Percentiles rank a stretch among this genome's conserved stretches.
Evolutionary conservation across 306 rosid genomes (phyloP).

Genomic region (Cicer bijugum): DNA sequence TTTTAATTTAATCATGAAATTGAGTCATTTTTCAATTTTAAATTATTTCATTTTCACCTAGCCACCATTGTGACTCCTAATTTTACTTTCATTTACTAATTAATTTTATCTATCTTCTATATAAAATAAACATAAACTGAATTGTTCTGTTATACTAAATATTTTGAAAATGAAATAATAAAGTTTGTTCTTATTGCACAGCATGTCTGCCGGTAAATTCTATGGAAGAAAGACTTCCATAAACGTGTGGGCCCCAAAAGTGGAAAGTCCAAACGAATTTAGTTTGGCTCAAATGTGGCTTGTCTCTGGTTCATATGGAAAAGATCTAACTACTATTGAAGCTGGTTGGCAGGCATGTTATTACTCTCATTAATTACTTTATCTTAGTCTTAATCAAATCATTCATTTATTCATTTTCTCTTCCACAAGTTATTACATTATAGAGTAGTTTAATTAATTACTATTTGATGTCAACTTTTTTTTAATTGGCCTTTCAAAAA

Average conservation of each 20-base stretch:
- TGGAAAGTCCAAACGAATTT: slow-evolving; percentile 71
- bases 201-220: slow-evolving; percentile 76
- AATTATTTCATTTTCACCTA: too few species aligned
- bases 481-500: neutral
- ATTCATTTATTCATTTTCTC: neutral
- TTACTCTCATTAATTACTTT: slow-evolving; percentile 33
- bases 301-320: slow-evolving; percentile 84
- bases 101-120: too few species aligned
- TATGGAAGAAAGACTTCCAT: slow-evolving; percentile 87
- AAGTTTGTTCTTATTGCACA: slow-evolving; percentile 34
- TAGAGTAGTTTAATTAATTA: too few species aligned
- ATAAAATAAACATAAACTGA: too few species aligned
- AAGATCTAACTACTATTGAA: slow-evolving; percentile 90
- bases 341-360: slow-evolving; percentile 94
- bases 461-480: too few species aligned
- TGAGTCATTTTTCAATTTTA: too few species aligned
- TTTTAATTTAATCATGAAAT: too few species aligned
- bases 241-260: slow-evolving; percentile 88
- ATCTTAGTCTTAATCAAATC: neutral
- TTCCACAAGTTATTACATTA: too few species aligned
- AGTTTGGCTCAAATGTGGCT: slow-evolving; percentile 97
- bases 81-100: too few species aligned
- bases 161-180: neutral
- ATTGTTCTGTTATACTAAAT: too few species aligned
- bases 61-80: too few species aligned